These are phyloP conservation scores for Solanum ossicruentum DNA, from an alignment of 257 asterid genomes.

Conservation along the genomic window DNA sequence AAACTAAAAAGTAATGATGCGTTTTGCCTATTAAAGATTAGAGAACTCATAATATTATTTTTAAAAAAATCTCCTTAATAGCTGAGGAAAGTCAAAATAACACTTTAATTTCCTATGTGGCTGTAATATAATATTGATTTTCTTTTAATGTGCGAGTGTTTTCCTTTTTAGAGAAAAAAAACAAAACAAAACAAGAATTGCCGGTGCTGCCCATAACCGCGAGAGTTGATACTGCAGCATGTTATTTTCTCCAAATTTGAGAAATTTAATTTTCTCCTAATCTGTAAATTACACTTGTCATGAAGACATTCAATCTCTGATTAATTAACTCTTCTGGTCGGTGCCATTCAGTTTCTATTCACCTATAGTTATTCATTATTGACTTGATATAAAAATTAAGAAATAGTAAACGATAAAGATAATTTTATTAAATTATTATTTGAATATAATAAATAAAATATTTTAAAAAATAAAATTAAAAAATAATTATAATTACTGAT, in stretches of 20 bases:
- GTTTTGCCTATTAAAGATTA: not conserved
- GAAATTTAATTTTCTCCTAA: not conserved
- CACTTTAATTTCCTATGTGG: not conserved
- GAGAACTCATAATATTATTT: not conserved
- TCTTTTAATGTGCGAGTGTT: not conserved
- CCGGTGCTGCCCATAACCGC: not conserved
- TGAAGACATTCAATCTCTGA: not conserved
- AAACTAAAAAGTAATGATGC: not conserved
- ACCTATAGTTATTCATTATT: too few species aligned
- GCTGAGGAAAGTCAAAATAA: not conserved
- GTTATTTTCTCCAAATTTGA: not conserved
- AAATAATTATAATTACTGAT: too few species aligned
- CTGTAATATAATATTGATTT: not conserved
- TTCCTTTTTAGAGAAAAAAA: not conserved
- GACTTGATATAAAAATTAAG: too few species aligned
- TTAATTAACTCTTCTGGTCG: not conserved
- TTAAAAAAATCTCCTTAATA: not conserved
- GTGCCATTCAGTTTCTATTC: not conserved
- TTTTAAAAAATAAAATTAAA: too few species aligned
- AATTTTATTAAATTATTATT: too few species aligned
- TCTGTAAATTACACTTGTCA: not conserved
- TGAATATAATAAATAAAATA: too few species aligned
- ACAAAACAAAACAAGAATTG: not conserved
- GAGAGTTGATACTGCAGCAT: too few species aligned
- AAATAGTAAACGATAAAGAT: too few species aligned